Base-by-base conservation (phyloP, 805 yeast genomes). In the Saturnispora mendoncae region DNA sequence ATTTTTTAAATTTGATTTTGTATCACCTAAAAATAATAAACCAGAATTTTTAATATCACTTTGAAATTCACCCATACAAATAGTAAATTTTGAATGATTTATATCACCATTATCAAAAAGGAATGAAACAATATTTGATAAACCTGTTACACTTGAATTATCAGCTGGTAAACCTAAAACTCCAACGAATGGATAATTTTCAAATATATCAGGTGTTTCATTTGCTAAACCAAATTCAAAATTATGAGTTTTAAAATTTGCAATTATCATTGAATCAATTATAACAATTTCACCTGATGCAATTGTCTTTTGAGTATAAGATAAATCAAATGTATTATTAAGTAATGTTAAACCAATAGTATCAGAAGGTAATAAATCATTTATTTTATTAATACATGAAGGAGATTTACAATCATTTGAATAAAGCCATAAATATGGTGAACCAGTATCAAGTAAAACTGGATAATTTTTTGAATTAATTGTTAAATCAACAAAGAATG, bases 371-470 rank as follows among this genome's bases (percentile, higher is more conserved):
- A 69, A 57, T 46, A 59, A 65, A 3, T 63, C 45, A 6, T 51
- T 46, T 24, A 61, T 53, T 26, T 51, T 51, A 2, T 52, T 39
- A 14, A 25, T 17, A 49, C 84, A 78, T 1, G 73, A 63, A 4
- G 50, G 18, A 38, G 66, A 66, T 1, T 60, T 55, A 59, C 84
- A 78, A 29, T 68, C 56, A 1, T 64, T 54, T 36, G 74, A 76
- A 53, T 75, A 77, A 3, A 79, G 66, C 85, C 85, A 79, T 2
- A 76, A 54, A 43, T 76, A 71, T 14, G 78, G 76, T 21, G 81
- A 74, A 6, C 82, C 84, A 0, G 85, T 79, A 55, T 79, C 85
- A 14, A 79, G 58, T 15, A 79, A 64, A 30, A 79, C 58, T 4
- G 74, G 73, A 49, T 68, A 75, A 25, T 60, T 60, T n/a, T 54